phyloP scores from a whole-genome alignment of 306 rosid species.

The Corylus heterophylla region DNA sequence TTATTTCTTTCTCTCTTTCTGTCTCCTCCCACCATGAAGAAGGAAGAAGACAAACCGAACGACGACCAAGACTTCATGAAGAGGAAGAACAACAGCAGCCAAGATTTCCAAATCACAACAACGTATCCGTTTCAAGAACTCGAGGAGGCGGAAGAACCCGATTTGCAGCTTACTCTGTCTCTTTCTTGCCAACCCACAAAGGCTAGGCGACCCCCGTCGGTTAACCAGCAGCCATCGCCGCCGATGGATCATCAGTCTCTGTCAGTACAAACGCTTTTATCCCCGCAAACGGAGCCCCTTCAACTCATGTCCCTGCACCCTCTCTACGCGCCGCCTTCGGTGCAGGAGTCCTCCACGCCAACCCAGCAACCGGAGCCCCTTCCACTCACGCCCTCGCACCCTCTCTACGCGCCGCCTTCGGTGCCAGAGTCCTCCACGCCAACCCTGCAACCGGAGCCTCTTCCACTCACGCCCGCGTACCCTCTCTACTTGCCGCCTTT shows the following conservation, averaged over 20 bases:
- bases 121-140: neutral
- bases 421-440: too few relatives aligned
- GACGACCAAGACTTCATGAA: conserved; percentile 13
- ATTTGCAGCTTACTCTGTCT: neutral
- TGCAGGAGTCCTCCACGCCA: neutral
- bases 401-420: neutral
- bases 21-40: too few relatives aligned
- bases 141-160: neutral
- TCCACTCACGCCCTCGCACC: neutral
- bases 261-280: too few relatives aligned
- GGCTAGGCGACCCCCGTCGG: neutral
- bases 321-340: neutral
- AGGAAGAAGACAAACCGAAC: too few relatives aligned
- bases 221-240: too few relatives aligned
- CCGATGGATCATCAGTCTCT: too few relatives aligned
- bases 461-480: too few relatives aligned
- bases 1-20: neutral
- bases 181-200: neutral
- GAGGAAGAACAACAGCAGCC: neutral
- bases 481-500: neutral
- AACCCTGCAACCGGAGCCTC: neutral
- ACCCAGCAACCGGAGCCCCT: neutral
- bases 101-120: neutral
- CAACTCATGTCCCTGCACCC: neutral
- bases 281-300: neutral